Evolutionary conservation across 2,329 filamentous ascomycete genomes (phyloP).

Genomic region (Nemania diffusa): DNA sequence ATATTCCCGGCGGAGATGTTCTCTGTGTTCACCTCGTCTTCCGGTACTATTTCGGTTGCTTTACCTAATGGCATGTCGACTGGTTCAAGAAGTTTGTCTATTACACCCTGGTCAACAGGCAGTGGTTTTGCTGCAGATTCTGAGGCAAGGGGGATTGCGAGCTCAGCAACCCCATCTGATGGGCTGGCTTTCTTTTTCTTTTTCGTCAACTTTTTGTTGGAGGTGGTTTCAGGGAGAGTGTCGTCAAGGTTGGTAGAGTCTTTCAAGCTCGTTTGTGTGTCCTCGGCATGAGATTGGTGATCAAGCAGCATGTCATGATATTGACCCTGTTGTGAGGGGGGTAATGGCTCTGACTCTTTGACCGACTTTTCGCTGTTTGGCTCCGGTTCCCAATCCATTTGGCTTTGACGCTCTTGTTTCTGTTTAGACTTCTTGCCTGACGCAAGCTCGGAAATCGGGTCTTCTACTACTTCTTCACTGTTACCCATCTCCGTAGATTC

Average conservation of each 20-base stretch:
- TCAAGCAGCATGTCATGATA: conserved; percentile 29
- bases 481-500: conserved; percentile 29
- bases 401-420: conserved; percentile 26
- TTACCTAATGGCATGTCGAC: conserved; percentile 17
- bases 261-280: conserved; percentile 40
- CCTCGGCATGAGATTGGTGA: conserved; percentile 38
- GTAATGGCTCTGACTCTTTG: conserved; percentile 28
- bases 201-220: conserved; percentile 49
- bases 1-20: conserved; percentile 31
- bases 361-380: conserved; percentile 22
- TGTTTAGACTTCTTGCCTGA: conserved; percentile 24
- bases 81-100: conserved; percentile 9
- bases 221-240: conserved; percentile 35
- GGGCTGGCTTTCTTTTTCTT: conserved; percentile 47
- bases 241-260: conserved; percentile 37
- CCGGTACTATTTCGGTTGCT: conserved; percentile 10
- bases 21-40: conserved; percentile 15
- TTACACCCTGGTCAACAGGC: conserved; percentile 13
- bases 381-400: conserved; percentile 32
- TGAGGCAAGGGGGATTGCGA: conserved; percentile 22
- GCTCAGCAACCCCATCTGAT: conserved; percentile 30
- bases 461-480: conserved; percentile 23
- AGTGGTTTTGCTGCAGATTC: conserved; percentile 32
- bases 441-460: conserved; percentile 27
- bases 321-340: conserved; percentile 32